phyloP scores from a whole-genome alignment of 1,284 basidiomycete genomes.

The Spongiforma sp. region DNA sequence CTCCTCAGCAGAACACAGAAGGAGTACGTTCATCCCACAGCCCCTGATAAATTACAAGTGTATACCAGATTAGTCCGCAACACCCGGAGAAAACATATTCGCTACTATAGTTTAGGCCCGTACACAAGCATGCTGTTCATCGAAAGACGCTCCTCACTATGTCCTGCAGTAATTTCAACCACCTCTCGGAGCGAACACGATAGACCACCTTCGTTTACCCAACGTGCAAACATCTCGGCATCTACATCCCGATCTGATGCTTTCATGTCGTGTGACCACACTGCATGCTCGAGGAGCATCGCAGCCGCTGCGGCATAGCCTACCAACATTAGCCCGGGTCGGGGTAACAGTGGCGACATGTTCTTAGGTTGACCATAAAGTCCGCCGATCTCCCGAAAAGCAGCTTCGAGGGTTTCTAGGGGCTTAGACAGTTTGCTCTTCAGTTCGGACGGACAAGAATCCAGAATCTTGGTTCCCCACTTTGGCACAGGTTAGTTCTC shows the following conservation, averaged over 20 bases:
- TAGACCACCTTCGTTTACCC: conserved; percentile 60
- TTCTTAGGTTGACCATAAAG: conserved; percentile 22
- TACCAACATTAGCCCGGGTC: conserved; percentile 61
- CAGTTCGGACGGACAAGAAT: conserved; percentile 45
- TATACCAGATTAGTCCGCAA: background rate
- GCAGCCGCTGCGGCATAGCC: conserved; percentile 55
- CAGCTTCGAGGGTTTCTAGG: conserved; percentile 40
- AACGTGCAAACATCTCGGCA: conserved; percentile 58
- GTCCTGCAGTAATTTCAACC: conserved; percentile 35
- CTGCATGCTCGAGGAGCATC: conserved; percentile 68
- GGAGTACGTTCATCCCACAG: too few relatives aligned
- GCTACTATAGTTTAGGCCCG: conserved; percentile 22
- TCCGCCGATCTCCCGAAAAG: conserved; percentile 36
- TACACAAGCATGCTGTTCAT: conserved; percentile 38
- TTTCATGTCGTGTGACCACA: conserved; percentile 53
- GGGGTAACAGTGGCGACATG: conserved; percentile 52
- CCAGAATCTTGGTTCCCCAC: conserved; percentile 58
- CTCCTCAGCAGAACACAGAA: too few relatives aligned
- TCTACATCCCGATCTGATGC: conserved; percentile 47
- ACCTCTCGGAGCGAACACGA: conserved; percentile 47
- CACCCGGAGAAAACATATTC: background rate
- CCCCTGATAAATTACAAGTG: background rate
- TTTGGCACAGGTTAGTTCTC: conserved; percentile 30
- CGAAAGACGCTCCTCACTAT: conserved; percentile 34
- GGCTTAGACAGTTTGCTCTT: conserved; percentile 29